These are phyloP conservation scores for Xylariaceae sp. DNA, from an alignment of 2,329 filamentous ascomycete species.

Conservation along the genomic window DNA sequence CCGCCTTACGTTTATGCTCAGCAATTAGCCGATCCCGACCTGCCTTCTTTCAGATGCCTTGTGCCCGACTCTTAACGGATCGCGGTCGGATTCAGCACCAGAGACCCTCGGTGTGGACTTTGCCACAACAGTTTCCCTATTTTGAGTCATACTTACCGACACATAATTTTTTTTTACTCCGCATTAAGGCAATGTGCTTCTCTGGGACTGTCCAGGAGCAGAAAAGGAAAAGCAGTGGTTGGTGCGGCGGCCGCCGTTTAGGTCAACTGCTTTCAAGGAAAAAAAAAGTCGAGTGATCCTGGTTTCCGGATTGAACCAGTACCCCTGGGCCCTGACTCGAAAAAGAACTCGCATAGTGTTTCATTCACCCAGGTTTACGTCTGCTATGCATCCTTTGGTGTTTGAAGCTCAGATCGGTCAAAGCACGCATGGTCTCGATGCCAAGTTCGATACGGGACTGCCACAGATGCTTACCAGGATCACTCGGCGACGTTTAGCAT, in stretches of 20 bases:
- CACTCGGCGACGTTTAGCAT: background rate
- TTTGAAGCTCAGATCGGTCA: background rate
- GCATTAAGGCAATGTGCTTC: background rate
- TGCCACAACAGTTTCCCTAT: background rate
- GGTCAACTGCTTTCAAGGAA: constrained; percentile 5
- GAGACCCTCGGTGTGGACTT: background rate
- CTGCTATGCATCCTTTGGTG: background rate
- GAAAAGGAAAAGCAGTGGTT: background rate
- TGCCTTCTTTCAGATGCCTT: background rate
- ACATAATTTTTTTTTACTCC: background rate
- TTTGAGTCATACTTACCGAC: background rate
- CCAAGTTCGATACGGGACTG: background rate
- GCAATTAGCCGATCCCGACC: background rate
- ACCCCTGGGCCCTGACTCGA: constrained; percentile 6
- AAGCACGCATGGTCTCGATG: background rate
- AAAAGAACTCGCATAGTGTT: background rate
- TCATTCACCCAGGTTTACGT: background rate
- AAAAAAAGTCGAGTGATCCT: constrained; percentile 11
- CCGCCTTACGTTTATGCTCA: background rate
- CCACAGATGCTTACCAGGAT: background rate
- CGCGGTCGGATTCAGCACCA: background rate
- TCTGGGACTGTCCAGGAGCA: background rate
- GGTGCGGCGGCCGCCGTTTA: constrained; percentile 2
- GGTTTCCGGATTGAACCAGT: constrained; percentile 9
- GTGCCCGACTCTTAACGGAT: background rate